Evolutionary conservation across 1,284 basidiomycete genomes (phyloP), one percentile per base, ranked within the genome.

Genomic region (Erythrobasidium hasegawianum): DNA sequence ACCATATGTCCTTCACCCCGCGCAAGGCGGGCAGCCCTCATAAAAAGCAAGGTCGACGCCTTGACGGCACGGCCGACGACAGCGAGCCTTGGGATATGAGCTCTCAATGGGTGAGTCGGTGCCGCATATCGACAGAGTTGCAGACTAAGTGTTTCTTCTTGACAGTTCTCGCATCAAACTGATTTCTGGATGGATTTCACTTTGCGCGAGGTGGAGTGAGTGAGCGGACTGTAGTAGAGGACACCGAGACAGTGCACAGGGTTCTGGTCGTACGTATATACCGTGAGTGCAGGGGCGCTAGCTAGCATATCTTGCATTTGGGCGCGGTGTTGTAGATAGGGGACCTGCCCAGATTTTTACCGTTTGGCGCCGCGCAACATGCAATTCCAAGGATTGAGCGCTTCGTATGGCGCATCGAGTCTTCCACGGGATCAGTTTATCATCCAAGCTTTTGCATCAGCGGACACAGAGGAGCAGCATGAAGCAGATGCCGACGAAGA

Each of bases 351-450:
- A n/a, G n/a, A n/a, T n/a, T n/a, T n/a, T n/a, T n/a, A n/a, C n/a
- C n/a, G 4, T 33, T 29, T 3, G 50, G 5, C 24, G 9, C 14
- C 50, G 8, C 9, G 18, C 61, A 58, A 14, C 16, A 65, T 65
- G 62, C 62, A 65, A 55, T 65, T 65, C 56, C 62, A 65, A 24
- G 62, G 45, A 14, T 47, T 65, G 13, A 55, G 50, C 18, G 41
- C 55, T 33, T 49, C 41, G 41, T 58, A 57, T 22, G 61, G 43
- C n/a, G 18, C 53, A 27, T 52, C 61, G 20, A 55, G 50, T 5
- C 29, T 65, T 27, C 55, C 55, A 29, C 55, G 55, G 13, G 62
- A 65, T 41, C 20, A n/a, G 5, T 55, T 57, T 27, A 50, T 65
- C 45, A 52, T 58, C n/a, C 62, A 65, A 24, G 38, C 41, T 43